Conservation (phyloP, 495 filamentous ascomycete species). For the Clohesyomyces aquaticus region DNA sequence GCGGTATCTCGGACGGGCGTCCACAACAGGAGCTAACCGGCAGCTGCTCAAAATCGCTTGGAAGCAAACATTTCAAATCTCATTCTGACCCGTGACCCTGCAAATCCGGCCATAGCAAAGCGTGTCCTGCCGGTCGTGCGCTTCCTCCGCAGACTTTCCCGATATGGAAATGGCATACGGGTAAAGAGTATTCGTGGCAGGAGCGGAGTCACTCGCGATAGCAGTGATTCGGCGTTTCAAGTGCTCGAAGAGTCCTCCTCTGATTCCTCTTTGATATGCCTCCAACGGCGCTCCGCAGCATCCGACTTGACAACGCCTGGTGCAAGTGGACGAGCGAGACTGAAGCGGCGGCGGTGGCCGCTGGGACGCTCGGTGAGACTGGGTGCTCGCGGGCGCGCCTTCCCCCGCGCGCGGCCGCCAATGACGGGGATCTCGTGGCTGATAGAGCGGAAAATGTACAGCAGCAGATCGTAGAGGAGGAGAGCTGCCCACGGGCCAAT, state of each 20-base stretch:
- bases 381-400: conserved; percentile 64
- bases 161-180: not conserved
- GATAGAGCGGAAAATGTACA: conserved; percentile 65
- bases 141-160: not conserved
- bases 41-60: too few species aligned
- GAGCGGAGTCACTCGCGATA: too few species aligned
- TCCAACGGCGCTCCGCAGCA: conserved; percentile 19
- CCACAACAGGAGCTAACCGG: too few species aligned
- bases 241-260: conserved; percentile 15
- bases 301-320: conserved; percentile 8
- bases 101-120: too few species aligned
- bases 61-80: too few species aligned
- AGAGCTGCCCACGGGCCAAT: conserved; percentile 69
- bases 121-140: too few species aligned
- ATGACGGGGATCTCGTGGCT: conserved; percentile 63
- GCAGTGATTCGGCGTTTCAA: conserved; percentile 2
- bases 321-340: conserved; percentile 43
- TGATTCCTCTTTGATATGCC: conserved; percentile 28
- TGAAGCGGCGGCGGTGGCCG: conserved; percentile 58
- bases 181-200: not conserved
- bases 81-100: too few species aligned
- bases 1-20: too few species aligned
- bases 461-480: conserved; percentile 66
- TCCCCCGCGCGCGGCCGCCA: conserved; percentile 67
- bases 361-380: conserved; percentile 64